Evolutionary conservation across 1,284 basidiomycete species (phyloP).

Genomic region (Paramarasmius palmivorus): DNA sequence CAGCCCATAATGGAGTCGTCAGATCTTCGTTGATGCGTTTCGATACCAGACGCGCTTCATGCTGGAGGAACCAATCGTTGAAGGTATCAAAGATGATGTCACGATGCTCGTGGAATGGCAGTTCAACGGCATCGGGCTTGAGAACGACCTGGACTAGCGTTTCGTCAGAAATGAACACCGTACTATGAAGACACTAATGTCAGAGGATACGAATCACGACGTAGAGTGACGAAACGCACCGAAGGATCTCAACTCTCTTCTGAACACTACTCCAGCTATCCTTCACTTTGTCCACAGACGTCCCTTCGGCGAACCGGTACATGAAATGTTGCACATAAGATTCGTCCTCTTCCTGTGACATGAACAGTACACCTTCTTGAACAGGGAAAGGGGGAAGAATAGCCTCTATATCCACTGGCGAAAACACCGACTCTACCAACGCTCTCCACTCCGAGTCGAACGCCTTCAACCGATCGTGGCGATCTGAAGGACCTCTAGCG

Average conservation of each 20-base stretch:
- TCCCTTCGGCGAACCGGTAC: constrained; percentile 26
- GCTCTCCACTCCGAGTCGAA: constrained; percentile 31
- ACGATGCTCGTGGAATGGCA: constrained; percentile 29
- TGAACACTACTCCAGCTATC: constrained; percentile 37
- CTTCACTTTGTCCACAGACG: constrained; percentile 26
- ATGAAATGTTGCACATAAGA: constrained; percentile 52
- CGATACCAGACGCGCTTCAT: constrained; percentile 30
- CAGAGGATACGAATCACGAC: not conserved
- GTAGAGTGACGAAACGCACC: constrained; percentile 30
- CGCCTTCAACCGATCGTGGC: constrained; percentile 4
- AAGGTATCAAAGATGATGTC: constrained; percentile 23
- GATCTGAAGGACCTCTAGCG: constrained; percentile 14
- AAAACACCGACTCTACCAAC: constrained; percentile 27
- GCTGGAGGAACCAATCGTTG: constrained; percentile 30
- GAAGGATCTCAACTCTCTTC: constrained; percentile 36
- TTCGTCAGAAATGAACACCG: constrained; percentile 44
- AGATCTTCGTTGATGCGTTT: constrained; percentile 37
- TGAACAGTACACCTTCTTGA: constrained; percentile 49
- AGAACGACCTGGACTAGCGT: constrained; percentile 44
- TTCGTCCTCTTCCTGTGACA: constrained; percentile 36
- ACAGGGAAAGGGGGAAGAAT: constrained; percentile 48
- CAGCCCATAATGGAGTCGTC: constrained; percentile 36
- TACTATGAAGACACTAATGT: constrained; percentile 27
- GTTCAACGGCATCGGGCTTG: constrained; percentile 18
- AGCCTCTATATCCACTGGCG: constrained; percentile 26